Percentiles rank a stretch among this genome's conserved stretches.
Evolutionary conservation across 306 rosid genomes (phyloP).

Genomic region (Potentilla sterilis): DNA sequence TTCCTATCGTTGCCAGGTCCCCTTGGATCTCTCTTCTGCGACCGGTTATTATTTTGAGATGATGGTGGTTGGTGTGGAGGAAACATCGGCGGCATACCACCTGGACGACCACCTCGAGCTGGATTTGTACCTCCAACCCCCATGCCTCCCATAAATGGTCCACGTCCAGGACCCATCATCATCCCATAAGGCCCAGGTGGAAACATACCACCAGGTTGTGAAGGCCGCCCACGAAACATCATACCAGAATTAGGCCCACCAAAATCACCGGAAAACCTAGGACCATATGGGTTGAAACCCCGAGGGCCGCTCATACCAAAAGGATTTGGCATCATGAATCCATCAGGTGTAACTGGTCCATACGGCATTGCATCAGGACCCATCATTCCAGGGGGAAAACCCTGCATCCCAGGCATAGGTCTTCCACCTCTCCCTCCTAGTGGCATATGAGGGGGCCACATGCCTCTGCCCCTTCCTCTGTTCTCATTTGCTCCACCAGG

Average conservation of each 20-base stretch:
- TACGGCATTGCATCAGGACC: conserved; percentile 84
- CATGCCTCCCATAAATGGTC: conserved; percentile 92
- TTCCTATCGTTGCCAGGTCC: conserved; percentile 50
- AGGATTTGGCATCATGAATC: conserved; percentile 88
- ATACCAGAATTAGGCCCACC: conserved; percentile 71
- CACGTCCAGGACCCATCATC: conserved; percentile 97
- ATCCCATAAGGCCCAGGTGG: conserved; percentile 90
- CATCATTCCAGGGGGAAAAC: conserved; percentile 88
- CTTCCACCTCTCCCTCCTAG: conserved; percentile 80
- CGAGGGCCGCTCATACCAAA: conserved; percentile 91
- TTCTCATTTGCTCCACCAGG: conserved; percentile 69
- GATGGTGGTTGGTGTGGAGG: conserved; percentile 64
- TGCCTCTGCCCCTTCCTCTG: conserved; percentile 90
- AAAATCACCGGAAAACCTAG: conserved; percentile 88
- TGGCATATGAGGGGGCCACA: conserved; percentile 99
- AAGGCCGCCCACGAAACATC: conserved; percentile 94
- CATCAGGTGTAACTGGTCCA: conserved; percentile 85
- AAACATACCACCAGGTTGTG: conserved; percentile 80
- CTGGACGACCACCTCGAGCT: conserved; percentile 68
- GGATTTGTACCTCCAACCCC: conserved; percentile 76
- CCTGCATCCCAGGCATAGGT: conserved; percentile 91
- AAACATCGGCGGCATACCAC: conserved; percentile 76
- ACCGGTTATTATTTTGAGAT: conserved; percentile 56
- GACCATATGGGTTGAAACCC: conserved; percentile 79
- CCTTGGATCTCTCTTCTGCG: conserved; percentile 70